Evolutionary conservation across 148 eudicot genomes (phyloP), one percentile per base, ranked within the genome.

Genomic region (Cornus controversa): DNA sequence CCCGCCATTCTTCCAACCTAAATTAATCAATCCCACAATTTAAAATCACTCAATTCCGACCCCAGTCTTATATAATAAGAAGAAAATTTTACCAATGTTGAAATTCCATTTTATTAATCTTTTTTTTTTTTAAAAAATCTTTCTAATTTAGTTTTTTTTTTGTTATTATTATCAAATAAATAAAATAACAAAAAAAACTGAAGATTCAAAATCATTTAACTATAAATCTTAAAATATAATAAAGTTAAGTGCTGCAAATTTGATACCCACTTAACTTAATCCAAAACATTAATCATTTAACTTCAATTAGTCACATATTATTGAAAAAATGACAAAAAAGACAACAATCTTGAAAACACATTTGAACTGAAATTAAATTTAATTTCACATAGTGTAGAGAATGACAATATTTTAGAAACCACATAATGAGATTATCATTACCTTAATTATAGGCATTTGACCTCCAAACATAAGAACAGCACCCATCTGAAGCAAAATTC

Each of bases 1-100:
- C 89, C 89, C 50, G 89, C 89, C 89, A 86, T 86, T 78, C 89
- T 84, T 70, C 89, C 89, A 22, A 86, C 89, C 89, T 86, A 82
- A 22, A 81, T 16, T 28, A 42, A 60, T 16, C 5, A 20, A 54
- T 22, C 34, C 62, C 62, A 18, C 62, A 54, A 16, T 54, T 31
- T 1, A 54, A 54, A 54, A 54, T 54, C 18, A 8, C 20, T 54
- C 62, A 54, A 54, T 54, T 54, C 20, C 62, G 15, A 15, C 15
- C 62, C 15, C 62, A n/a, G 1, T 54, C 20, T 50, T 11, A 50
- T 11, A 50, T 16, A 11, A 16, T 50, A 50, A 11, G 0, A 50
- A 50, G 18, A 50, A 50, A 50, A 50, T 11, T 50, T 13, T 25
- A 60, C 8, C 8, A 60, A 60, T 60, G 64, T 60, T 20, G 10